phyloP scores from a whole-genome alignment of 768 basidiomycete genomes.

The Macrolepiota albuminosa region DNA sequence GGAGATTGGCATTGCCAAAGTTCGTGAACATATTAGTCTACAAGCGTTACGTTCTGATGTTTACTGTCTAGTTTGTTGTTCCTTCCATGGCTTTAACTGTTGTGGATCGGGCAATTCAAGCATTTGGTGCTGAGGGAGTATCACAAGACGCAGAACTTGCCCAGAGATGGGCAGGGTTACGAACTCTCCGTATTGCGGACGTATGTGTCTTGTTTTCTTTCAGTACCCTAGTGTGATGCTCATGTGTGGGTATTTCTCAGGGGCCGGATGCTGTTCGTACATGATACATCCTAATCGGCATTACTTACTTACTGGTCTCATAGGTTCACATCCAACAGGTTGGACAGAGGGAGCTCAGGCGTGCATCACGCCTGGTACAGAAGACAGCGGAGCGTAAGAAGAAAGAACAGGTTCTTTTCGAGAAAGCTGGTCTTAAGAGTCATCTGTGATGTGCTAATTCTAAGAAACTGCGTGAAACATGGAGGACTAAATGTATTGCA shows the following conservation, averaged over 20 bases:
- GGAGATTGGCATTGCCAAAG: conserved; percentile 98
- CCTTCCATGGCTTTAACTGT: conserved; percentile 86
- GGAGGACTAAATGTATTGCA: background rate
- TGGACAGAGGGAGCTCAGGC: conserved; percentile 82
- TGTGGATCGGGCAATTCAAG: conserved; percentile 94
- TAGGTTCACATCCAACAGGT: conserved; percentile 95
- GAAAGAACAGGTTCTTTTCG: conserved; percentile 58
- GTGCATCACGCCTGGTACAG: conserved; percentile 57
- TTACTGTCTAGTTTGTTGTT: conserved; percentile 71
- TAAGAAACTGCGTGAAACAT: background rate
- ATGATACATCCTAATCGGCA: background rate
- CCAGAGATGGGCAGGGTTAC: conserved; percentile 65
- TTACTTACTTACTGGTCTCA: conserved; percentile 14
- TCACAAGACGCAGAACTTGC: conserved; percentile 88
- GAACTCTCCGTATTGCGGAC: conserved; percentile 87
- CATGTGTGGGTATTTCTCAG: conserved; percentile 26
- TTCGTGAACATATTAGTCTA: conserved; percentile 21
- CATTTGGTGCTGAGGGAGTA: conserved; percentile 94
- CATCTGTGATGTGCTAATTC: conserved; percentile 27
- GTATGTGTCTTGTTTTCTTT: conserved; percentile 37
- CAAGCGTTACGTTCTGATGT: background rate
- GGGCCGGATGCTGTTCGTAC: conserved; percentile 71
- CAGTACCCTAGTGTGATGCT: background rate
- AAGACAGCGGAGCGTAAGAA: conserved; percentile 50
- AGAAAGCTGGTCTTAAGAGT: conserved; percentile 56